Evolutionary conservation across 2,329 filamentous ascomycete genomes (phyloP), one percentile per base, ranked within the genome.

Genomic region (Hymenoscyphus albidus): DNA sequence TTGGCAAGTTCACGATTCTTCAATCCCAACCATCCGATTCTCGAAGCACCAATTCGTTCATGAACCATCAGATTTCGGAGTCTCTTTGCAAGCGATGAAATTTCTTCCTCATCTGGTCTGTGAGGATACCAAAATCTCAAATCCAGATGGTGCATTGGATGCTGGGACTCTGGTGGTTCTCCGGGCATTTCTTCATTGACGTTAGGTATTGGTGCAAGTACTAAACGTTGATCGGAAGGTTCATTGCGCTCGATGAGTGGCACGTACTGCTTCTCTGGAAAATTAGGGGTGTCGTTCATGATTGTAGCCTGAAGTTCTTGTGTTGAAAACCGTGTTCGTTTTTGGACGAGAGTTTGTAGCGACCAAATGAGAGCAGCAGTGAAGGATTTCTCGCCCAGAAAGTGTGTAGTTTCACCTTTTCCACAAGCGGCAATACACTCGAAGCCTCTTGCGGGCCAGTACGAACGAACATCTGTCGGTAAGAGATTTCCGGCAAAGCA

Each of bases 301-400:
- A 64, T 61, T 22, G 56, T 61, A 13, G 13, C 61, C 27, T 61
- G 58, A 48, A 64, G 32, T 39, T 64, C 58, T 31, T 42, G 22
- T 13, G 59, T 64, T 16, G 62, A 61, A 40, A 64, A 63, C 9
- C 39, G 31, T 5, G 10, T 14, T 35, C 40, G 16, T n/a, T 35
- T 44, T 59, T 62, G 44, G 6, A 63, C 57, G 1, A 65, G 58
- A 13, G 2, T 16, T 42, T 59, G 55, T n/a, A 65, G 48, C 5
- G 64, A 55, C 55, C 57, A 65, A 32, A 65, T 65, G 31, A 65
- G 44, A 3, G 60, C 64, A 18, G 64, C 62, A 1, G 64, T 65
- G 40, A 65, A 65, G 6, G 64, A 65, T 5, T 58, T 35, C 6
- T 39, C 14, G n/a, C 64, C 64, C 4, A 61, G 64, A n/a, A 59